These are phyloP conservation scores for Stephania yunnanensis DNA, from an alignment of 164 flowering plant genomes.

Conservation along the genomic window DNA sequence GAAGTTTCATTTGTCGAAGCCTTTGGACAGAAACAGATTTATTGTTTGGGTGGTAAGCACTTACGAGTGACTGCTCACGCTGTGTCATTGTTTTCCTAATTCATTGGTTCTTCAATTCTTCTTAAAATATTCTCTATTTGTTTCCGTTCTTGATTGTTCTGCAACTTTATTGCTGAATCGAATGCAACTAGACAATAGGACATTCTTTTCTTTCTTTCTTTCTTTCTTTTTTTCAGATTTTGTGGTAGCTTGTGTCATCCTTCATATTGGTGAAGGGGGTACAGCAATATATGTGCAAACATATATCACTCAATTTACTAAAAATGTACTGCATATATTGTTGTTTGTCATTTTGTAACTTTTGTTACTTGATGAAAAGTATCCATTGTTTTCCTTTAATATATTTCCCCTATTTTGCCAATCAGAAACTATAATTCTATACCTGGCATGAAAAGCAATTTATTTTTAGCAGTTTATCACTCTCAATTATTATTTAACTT, in stretches of 20 bases:
- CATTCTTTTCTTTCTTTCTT: no score
- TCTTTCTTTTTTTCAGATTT: no score
- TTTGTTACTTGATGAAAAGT: background rate
- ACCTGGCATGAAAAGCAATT: no score
- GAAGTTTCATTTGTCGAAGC: constrained; percentile 53
- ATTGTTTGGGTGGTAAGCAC: constrained; percentile 80
- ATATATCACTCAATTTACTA: background rate
- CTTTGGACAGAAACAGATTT: constrained; percentile 49
- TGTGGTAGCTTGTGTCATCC: background rate
- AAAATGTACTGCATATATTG: background rate
- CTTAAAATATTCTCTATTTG: background rate
- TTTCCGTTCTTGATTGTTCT: background rate
- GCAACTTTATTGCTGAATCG: no score
- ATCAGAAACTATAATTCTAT: no score
- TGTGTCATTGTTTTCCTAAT: background rate
- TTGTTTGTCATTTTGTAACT: background rate
- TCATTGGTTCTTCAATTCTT: background rate
- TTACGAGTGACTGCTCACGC: constrained; percentile 1
- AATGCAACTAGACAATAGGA: no score
- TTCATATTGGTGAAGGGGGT: background rate
- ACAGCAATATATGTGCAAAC: background rate
- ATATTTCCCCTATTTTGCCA: background rate
- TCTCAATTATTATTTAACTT: background rate
- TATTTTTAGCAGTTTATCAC: background rate
- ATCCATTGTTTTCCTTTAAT: background rate